Conservation (phyloP, 129 eudicot species). For the Tagetes erecta region DNA sequence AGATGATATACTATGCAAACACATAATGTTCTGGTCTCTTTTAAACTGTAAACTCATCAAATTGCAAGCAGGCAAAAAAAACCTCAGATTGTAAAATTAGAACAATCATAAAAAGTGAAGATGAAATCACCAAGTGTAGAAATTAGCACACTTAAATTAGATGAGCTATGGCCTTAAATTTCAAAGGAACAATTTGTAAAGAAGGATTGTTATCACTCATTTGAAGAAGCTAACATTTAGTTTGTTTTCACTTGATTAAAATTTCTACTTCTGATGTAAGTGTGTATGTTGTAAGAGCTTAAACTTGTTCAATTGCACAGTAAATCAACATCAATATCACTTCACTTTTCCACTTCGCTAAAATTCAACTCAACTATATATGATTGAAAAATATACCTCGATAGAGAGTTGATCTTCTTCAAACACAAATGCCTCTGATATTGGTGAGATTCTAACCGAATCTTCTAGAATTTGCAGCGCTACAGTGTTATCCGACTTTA, state of each 20-base stretch:
- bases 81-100: neutral
- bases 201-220: neutral
- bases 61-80: neutral
- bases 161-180: neutral
- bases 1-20: neutral
- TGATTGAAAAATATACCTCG: conserved; percentile 22
- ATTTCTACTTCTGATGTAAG: neutral
- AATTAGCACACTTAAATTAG: neutral
- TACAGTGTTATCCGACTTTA: conserved; percentile 8
- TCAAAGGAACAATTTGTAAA: neutral
- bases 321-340: neutral
- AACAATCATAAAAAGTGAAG: neutral
- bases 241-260: neutral
- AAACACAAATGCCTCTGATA: conserved; percentile 29
- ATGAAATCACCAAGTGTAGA: neutral
- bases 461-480: conserved; percentile 24
- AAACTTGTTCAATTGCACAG: neutral
- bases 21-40: neutral
- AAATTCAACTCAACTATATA: neutral
- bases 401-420: conserved; percentile 22
- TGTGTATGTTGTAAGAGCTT: neutral
- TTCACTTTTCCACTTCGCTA: neutral
- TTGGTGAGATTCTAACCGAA: neutral
- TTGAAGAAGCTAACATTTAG: conserved; percentile 10
- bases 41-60: neutral